Base-by-base conservation (phyloP, 306 rosid species). In the Trifolium pratense region DNA sequence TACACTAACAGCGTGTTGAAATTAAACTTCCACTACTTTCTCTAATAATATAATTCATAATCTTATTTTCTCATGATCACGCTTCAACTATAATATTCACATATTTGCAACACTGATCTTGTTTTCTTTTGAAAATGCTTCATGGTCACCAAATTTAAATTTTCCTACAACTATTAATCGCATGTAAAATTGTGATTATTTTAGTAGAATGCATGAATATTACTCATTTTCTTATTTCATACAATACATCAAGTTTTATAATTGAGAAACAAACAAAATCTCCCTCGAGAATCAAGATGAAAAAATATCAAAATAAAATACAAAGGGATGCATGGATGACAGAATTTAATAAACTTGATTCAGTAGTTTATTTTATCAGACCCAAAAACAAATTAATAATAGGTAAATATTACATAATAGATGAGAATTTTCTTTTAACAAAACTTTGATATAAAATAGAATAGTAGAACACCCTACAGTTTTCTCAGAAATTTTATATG, bases 381-480 rank as follows among this genome's bases (percentile, higher is more conserved):
- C 29, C 67, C 63, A 56, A 66, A 48, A 52, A 23, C 63, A 66
- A 26, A 68, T 21, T 43, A 69, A 25, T 32, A 56, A 17, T 43
- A 1, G 39, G 66, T 59, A n/a, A 51, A 73, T 29, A 71, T 66
- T 66, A 79, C 82, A 80, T 53, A 52, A 26, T 70, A 49, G 14
- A 59, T 60, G 4, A 71, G 53, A 67, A 42, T 36, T 62, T 52
- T 23, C 56, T 68, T 68, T 13, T 32, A 7, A 64, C 25, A 70
- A 32, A 43, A 31, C 40, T 40, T 10, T 51, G 21, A 21, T 75
- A 52, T 39, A 34, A 36, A 60, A 67, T 43, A 75, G 23, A 76
- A 71, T 63, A 71, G 55, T 42, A 71, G 21, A 72, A 62, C 49
- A 62, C 63, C 75, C 72, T 68, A 57, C 14, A 37, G 5, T 61